Base-by-base conservation (phyloP, 164 flowering plant species). In the Annona cherimola region DNA sequence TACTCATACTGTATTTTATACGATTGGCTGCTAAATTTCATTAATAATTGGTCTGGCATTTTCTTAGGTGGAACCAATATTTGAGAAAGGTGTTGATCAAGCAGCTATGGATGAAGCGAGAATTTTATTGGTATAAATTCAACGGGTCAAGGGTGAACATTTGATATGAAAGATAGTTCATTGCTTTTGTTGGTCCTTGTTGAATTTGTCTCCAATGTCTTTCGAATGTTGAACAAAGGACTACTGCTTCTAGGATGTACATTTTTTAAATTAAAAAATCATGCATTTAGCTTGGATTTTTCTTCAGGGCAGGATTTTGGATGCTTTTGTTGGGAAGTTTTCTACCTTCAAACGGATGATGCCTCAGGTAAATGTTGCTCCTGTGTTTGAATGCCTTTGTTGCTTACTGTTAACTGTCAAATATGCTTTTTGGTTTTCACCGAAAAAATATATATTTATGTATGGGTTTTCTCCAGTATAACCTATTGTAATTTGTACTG, bases 241-340 rank as follows among this genome's bases (percentile, higher is more conserved):
- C 14, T 50, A 50, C 57, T 8, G 57, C 57, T 50, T 26, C 20
- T 64, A n/a, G n/a, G n/a, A n/a, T n/a, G n/a, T n/a, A n/a, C n/a
- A n/a, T 67, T 74, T 18, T 35, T 65, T 19, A 3, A 50, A 4
- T 45, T 64, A 55, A n/a, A 54, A 14, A 68, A 40, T 40, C 67
- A 41, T 14, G 41, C 18, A 64, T 43, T 44, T 62, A 69, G 35
- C 26, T 68, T n/a, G n/a, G n/a, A 18, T 60, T 62, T 79, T 68
- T 41, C 16, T 67, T 7, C 76, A 96, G 99, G 97, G 94, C 44
- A 87, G 91, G 42, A 93, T 96, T 75, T 78, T 96, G 86, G 98
- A 96, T 90, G 95, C 99, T 71, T 96, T 96, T 90, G 97, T 96
- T 43, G 99, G 99, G 70, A 96, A 93, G 77, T 96, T 96, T 79